Conservation (phyloP, 371 early-diverging fungal genomes). For the Mucor circinelloides region DNA sequence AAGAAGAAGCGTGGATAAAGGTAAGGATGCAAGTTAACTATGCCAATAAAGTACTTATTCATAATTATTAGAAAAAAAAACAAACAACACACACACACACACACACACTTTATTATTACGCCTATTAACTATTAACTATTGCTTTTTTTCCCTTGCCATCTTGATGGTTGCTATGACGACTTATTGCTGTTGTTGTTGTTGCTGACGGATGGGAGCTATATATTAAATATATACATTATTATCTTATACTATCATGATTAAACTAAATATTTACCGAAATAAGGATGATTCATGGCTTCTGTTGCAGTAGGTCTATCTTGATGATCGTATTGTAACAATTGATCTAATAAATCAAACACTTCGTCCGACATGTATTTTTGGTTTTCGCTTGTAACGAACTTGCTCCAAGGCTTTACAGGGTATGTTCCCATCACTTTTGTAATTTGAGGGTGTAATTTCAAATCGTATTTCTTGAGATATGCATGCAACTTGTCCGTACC, state of each 20-base stretch:
- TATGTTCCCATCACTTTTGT: constrained; percentile 82
- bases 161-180: neutral
- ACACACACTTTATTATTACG: neutral
- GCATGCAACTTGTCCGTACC: constrained; percentile 92
- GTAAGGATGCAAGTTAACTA: constrained; percentile 1
- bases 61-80: neutral
- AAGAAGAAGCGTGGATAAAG: constrained; percentile 33
- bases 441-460: constrained; percentile 88
- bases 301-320: constrained; percentile 94
- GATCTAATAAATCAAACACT: constrained; percentile 93
- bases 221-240: neutral
- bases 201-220: constrained; percentile 26
- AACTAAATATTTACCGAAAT: constrained; percentile 71
- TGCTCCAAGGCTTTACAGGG: constrained; percentile 94
- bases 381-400: constrained; percentile 90
- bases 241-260: neutral
- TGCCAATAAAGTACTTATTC: neutral
- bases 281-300: constrained; percentile 96
- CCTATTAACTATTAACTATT: constrained; percentile 1
- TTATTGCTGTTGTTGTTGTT: constrained; percentile 9
- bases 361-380: constrained; percentile 88
- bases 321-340: constrained; percentile 96
- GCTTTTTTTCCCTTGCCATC: neutral
- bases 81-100: neutral
- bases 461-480: constrained; percentile 95